Percentiles rank a stretch among this genome's conserved stretches.
Conservation (phyloP, 225 moss, liverwort and hornwort genomes). For the Lunularia cruciata region DNA sequence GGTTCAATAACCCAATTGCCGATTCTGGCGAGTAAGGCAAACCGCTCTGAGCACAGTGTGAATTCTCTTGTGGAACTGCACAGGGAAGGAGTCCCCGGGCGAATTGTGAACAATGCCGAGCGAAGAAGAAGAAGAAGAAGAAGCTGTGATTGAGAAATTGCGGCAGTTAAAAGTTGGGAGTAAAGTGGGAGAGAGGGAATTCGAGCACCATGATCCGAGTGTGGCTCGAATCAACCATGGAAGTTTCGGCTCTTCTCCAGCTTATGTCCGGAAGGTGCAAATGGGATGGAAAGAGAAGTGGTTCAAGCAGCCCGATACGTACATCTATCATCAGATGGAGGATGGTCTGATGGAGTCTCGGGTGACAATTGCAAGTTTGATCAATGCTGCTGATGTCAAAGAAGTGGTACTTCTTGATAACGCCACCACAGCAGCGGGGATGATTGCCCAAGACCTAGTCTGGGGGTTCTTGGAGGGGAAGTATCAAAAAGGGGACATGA, state of each 20-base stretch:
- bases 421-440: constrained; percentile 68
- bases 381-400: constrained; percentile 47
- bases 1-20: too few species aligned
- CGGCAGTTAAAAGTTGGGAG: neutral
- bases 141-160: neutral
- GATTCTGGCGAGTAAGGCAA: too few species aligned
- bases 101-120: constrained; percentile 15
- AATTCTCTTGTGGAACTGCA: too few species aligned
- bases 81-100: too few species aligned
- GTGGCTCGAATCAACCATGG: constrained; percentile 80
- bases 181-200: constrained; percentile 47
- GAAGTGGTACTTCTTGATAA: constrained; percentile 85
- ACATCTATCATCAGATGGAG: constrained; percentile 64
- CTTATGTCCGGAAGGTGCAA: constrained; percentile 58
- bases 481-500: constrained; percentile 60
- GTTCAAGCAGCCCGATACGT: constrained; percentile 59
- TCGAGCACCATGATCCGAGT: constrained; percentile 68
- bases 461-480: constrained; percentile 77
- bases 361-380: constrained; percentile 47
- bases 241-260: constrained; percentile 72
- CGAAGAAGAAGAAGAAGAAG: neutral
- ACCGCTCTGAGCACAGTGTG: too few species aligned
- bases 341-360: constrained; percentile 51
- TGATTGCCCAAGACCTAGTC: constrained; percentile 68
- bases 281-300: constrained; percentile 50